phyloP scores from a whole-genome alignment of 768 basidiomycete species.

The Podaxis sp. region DNA sequence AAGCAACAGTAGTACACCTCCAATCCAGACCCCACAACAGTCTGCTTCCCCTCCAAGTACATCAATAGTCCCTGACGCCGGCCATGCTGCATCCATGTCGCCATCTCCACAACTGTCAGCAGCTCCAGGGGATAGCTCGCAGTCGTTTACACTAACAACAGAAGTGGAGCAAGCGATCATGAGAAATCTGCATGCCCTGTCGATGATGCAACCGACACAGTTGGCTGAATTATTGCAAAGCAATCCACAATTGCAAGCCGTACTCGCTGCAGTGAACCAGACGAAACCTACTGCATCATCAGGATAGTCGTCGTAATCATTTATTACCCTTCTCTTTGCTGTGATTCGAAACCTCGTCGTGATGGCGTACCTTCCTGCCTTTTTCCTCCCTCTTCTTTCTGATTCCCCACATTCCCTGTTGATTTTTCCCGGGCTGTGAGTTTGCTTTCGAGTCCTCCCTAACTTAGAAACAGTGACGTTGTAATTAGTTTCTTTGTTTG shows the following conservation, averaged over 20 bases:
- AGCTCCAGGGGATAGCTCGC: slow-evolving; percentile 2
- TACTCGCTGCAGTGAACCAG: slow-evolving; percentile 6
- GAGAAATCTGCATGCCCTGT: slow-evolving; percentile 24
- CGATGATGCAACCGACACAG: slow-evolving; percentile 31
- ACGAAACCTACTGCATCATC: not conserved
- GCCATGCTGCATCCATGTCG: not conserved
- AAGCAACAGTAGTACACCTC: not conserved
- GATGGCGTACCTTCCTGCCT: not conserved
- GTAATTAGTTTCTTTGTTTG: not conserved
- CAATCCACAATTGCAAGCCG: slow-evolving; percentile 32
- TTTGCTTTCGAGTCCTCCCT: not conserved
- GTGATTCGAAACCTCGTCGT: not conserved
- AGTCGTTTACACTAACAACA: slow-evolving; percentile 14
- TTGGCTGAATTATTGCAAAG: slow-evolving; percentile 31
- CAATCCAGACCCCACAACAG: not conserved
- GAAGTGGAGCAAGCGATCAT: slow-evolving; percentile 12
- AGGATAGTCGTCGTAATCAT: not conserved
- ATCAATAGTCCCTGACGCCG: not conserved
- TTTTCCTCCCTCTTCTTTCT: not conserved
- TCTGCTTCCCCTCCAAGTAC: slow-evolving; percentile 5
- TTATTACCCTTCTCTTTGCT: not conserved
- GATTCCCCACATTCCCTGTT: not conserved
- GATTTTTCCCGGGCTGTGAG: not conserved
- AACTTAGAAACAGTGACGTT: not conserved
- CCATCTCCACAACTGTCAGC: not conserved